phyloP scores from a whole-genome alignment of 176 grass and related monocot species.

The Oryza punctata region DNA sequence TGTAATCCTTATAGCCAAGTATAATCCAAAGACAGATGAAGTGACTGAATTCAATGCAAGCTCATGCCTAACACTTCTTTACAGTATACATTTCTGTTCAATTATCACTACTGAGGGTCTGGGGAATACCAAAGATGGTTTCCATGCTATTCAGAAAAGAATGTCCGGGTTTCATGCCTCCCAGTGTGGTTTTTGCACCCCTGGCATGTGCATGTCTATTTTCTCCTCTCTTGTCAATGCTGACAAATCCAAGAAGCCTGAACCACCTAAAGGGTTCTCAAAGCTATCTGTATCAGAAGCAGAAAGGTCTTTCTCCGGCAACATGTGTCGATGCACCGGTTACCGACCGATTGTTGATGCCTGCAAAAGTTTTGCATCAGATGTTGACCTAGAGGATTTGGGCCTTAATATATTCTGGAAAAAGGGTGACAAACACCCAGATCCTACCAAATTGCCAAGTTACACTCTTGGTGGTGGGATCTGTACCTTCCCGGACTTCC shows the following conservation, averaged over 20 bases:
- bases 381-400: constrained; percentile 81
- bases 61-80: constrained; percentile 73
- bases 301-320: constrained; percentile 68
- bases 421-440: constrained; percentile 45
- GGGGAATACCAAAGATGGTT: constrained; percentile 57
- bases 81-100: constrained; percentile 68
- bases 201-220: constrained; percentile 92
- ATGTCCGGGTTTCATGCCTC: constrained; percentile 84
- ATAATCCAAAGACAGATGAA: constrained; percentile 57
- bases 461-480: constrained; percentile 51
- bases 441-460: constrained; percentile 48
- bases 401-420: constrained; percentile 81
- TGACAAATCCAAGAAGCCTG: constrained; percentile 61
- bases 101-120: constrained; percentile 78
- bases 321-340: constrained; percentile 79
- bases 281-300: constrained; percentile 63
- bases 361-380: constrained; percentile 80
- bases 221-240: constrained; percentile 77
- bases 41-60: constrained; percentile 66
- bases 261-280: constrained; percentile 68
- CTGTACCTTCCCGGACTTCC: constrained; percentile 60
- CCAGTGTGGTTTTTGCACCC: constrained; percentile 85
- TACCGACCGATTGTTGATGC: constrained; percentile 76
- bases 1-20: constrained; percentile 71
- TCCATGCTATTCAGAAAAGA: constrained; percentile 74